A percentile compares a stretch with the other conserved stretches of the same genome.
phyloP scores from a whole-genome alignment of 805 yeast species.

The Candida piceae region DNA sequence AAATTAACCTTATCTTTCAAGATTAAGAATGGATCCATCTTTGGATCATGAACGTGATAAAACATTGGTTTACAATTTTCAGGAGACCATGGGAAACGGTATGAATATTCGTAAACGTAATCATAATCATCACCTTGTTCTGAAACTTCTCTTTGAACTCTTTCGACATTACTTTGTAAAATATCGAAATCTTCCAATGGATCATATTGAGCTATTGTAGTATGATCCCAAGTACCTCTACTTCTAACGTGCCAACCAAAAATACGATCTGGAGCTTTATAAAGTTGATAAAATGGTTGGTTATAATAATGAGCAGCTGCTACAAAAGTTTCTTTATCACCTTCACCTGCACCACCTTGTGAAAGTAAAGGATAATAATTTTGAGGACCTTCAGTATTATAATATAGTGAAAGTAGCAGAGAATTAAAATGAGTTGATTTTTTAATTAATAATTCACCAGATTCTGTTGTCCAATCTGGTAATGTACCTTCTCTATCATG shows the following conservation, averaged over 20 bases:
- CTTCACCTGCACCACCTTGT: conserved; percentile 64
- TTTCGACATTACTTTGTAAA: conserved; percentile 7
- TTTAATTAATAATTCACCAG: conserved; percentile 58
- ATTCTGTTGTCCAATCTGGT: conserved; percentile 62
- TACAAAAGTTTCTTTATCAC: conserved; percentile 70
- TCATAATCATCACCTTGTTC: conserved; percentile 2
- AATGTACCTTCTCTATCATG: conserved; percentile 62
- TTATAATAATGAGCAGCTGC: conserved; percentile 53
- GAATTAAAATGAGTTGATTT: conserved; percentile 54
- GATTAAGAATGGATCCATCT: conserved; percentile 45
- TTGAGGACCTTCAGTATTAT: conserved; percentile 59
- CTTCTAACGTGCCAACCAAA: conserved; percentile 20
- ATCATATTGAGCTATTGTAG: conserved; percentile 25
- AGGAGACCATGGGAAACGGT: no score
- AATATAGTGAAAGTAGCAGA: conserved; percentile 55
- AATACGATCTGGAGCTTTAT: conserved; percentile 25
- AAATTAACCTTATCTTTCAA: conserved; percentile 16
- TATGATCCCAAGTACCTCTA: conserved; percentile 12
- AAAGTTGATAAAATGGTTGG: conserved; percentile 44
- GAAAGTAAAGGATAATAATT: conserved; percentile 55
- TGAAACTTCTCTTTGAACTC: conserved; percentile 1
- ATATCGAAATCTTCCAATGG: conserved; percentile 23
- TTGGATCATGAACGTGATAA: conserved; percentile 46
- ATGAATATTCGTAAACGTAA: conserved; percentile 10
- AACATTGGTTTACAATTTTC: conserved; percentile 23